A percentile compares a stretch with the other conserved stretches of the same genome.
phyloP scores from a whole-genome alignment of 371 early-diverging fungal species.

The Mucor saturninus region DNA sequence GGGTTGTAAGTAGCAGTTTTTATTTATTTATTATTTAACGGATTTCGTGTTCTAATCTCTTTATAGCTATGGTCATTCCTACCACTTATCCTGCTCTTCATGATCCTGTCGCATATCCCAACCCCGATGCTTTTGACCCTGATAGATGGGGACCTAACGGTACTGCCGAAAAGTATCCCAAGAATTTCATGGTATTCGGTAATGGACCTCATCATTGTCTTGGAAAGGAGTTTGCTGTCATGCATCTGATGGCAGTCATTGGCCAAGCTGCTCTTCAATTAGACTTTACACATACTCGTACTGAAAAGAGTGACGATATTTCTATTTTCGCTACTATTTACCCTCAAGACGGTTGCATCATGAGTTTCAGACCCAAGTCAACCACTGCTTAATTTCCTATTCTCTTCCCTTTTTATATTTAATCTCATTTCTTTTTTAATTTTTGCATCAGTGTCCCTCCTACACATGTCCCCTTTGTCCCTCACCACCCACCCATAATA shows the following conservation, averaged over 20 bases:
- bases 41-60: background rate
- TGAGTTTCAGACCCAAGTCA: constrained; percentile 51
- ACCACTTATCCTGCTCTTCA: constrained; percentile 48
- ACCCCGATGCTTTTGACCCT: constrained; percentile 44
- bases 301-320: constrained; percentile 54
- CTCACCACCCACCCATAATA: constrained; percentile 1
- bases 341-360: constrained; percentile 57
- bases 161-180: constrained; percentile 39
- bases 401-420: background rate
- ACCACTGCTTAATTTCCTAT: constrained; percentile 8
- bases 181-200: constrained; percentile 49
- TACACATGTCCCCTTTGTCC: background rate
- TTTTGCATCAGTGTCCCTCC: constrained; percentile 9
- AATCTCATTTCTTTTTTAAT: constrained; percentile 5
- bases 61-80: constrained; percentile 46
- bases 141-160: constrained; percentile 47
- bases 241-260: constrained; percentile 43
- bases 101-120: constrained; percentile 42
- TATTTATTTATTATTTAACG: background rate
- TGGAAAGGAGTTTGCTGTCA: constrained; percentile 46
- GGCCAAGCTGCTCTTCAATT: constrained; percentile 35
- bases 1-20: constrained; percentile 30
- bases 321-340: constrained; percentile 61
- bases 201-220: constrained; percentile 47
- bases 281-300: constrained; percentile 45